Base-by-base conservation (phyloP, 2,329 filamentous ascomycete species). In the Phoma sp. region DNA sequence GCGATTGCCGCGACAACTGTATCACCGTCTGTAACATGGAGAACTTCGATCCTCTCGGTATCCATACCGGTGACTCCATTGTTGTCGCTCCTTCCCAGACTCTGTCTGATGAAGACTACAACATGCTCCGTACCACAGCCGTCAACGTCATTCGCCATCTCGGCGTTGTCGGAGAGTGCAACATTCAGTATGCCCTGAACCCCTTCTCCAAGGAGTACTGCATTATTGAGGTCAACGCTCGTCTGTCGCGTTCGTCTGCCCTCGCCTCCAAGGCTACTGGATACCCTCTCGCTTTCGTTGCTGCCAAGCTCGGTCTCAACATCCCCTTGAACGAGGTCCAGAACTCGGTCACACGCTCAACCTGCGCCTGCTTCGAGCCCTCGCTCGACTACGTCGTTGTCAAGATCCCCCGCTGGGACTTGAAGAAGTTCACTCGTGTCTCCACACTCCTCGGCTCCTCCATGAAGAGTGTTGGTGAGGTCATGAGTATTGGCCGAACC, bases 1-100 rank as follows among this genome's bases (percentile, higher is more conserved):
- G 95, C 69, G 95, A 98, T 80, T 90, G 88, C 52, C 87, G 92
- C 67, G 93, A 99, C 80, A 98, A 98, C 83, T 99, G 95, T 75
- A 98, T 99, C 74, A 99, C 95, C 6, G 95, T 99, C 58, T 99
- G 95, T 77, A 99, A 99, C 81, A 98, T 99, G 95, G 95, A 99
- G 81, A 99, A 99, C 80, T 99, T 99, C 71, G 95, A 99, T 75
- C 95, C 95, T 49, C 87, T 99, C 1, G 95, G 95, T 68, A 98
- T 98, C 60, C 95, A 98, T 73, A 99, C 95, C 2, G 95, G 95
- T 75, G 95, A 99, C 74, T 98, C 93, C 11, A 97, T 99, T 63
- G 95, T 99, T 46, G 95, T 99, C 39, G 95, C 95, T 7, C 95
- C 95, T 33, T 98, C 93, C 3, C 95, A 98, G 77, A 99, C 95